phyloP scores from a whole-genome alignment of 768 basidiomycete species.

The Naematelia aurantialba region DNA sequence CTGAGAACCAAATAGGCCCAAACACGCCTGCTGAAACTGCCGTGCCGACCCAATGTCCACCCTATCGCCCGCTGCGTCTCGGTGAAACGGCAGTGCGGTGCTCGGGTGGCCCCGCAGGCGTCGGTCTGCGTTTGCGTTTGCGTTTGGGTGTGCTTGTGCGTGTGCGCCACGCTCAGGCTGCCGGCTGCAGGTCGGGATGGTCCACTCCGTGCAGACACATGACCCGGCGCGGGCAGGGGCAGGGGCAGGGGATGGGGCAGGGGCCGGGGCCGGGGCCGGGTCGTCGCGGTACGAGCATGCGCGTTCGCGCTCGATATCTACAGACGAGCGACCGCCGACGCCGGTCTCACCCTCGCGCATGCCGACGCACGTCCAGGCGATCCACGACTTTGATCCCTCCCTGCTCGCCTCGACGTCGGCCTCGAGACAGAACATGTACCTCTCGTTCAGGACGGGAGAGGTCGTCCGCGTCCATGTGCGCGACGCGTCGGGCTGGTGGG shows the following conservation, averaged over 20 bases:
- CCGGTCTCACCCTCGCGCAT: neutral
- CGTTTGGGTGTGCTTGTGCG: too few relatives aligned
- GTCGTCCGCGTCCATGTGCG: constrained; percentile 85
- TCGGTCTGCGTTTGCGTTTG: too few relatives aligned
- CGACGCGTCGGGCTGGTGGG: constrained; percentile 95
- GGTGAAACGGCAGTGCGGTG: neutral
- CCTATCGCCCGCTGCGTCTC: neutral
- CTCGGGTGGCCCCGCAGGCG: too few relatives aligned
- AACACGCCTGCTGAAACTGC: neutral
- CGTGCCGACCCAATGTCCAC: neutral
- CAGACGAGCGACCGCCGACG: neutral
- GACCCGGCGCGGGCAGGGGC: too few relatives aligned
- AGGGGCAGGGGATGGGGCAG: too few relatives aligned
- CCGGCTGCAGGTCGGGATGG: too few relatives aligned
- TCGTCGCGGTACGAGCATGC: neutral
- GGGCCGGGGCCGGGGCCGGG: neutral
- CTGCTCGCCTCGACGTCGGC: constrained; percentile 29
- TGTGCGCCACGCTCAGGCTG: too few relatives aligned
- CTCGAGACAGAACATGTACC: constrained; percentile 66
- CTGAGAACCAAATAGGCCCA: neutral
- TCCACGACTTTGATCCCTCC: constrained; percentile 71
- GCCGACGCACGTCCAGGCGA: constrained; percentile 55
- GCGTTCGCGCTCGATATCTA: neutral
- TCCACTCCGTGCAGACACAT: too few relatives aligned
- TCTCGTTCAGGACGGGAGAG: constrained; percentile 84